Evolutionary conservation across 2,329 filamentous ascomycete species (phyloP).

Genomic region (Dactylella cylindrospora): DNA sequence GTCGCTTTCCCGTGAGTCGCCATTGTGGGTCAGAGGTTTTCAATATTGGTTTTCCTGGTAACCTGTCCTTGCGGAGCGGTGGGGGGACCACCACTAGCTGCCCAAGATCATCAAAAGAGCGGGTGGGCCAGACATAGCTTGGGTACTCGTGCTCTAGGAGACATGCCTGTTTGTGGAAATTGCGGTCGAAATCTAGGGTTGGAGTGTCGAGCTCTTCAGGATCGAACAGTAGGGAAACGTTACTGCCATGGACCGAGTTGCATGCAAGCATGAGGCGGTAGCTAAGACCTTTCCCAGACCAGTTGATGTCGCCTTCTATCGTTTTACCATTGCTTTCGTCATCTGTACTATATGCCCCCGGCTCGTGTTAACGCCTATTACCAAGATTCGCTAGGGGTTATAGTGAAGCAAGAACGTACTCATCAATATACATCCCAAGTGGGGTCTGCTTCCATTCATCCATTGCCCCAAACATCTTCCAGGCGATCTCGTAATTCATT

Average conservation of each 20-base stretch:
- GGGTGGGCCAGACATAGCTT: constrained; percentile 4
- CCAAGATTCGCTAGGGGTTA: too few species aligned
- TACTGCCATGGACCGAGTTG: constrained; percentile 34
- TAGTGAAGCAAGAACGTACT: constrained; percentile 8
- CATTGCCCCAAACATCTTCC: constrained; percentile 10
- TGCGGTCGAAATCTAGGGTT: constrained; percentile 20
- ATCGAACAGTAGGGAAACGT: constrained; percentile 22
- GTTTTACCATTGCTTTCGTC: background rate
- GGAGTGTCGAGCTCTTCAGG: constrained; percentile 33
- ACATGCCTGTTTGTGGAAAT: constrained; percentile 12
- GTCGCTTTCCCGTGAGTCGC: background rate
- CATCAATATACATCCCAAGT: constrained; percentile 6
- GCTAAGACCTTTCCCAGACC: constrained; percentile 21
- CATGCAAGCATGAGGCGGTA: constrained; percentile 27
- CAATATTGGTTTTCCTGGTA: constrained; percentile 7
- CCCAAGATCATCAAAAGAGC: constrained; percentile 22
- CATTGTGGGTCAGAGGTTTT: background rate
- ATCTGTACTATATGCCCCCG: background rate
- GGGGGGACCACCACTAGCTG: constrained; percentile 12
- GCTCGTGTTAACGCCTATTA: background rate
- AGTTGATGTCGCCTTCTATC: constrained; percentile 11
- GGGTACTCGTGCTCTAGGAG: constrained; percentile 8
- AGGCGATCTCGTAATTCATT: constrained; percentile 23
- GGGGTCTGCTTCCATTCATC: constrained; percentile 14
- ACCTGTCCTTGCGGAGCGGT: constrained; percentile 1